Evolutionary conservation across 2,329 filamentous ascomycete species (phyloP).

Genomic region (Penicillium palitans): DNA sequence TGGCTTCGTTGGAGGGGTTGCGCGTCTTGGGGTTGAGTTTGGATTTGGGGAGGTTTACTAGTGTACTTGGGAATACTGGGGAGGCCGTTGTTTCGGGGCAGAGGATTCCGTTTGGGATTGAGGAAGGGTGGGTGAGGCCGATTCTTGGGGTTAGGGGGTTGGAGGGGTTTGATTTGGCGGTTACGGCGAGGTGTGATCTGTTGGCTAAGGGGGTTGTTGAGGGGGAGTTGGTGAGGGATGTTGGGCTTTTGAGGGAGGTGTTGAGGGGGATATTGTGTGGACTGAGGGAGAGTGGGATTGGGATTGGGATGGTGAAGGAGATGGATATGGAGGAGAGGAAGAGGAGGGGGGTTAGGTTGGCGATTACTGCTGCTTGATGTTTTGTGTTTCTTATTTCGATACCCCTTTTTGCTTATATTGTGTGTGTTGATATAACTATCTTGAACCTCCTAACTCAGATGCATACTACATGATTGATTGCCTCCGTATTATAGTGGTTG

Average conservation of each 20-base stretch:
- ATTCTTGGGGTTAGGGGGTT: conserved; percentile 33
- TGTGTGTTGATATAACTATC: too few species aligned
- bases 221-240: conserved; percentile 29
- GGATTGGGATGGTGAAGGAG: not conserved
- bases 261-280: conserved; percentile 30
- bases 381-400: not conserved
- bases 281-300: conserved; percentile 8
- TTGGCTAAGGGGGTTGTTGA: conserved; percentile 31
- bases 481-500: too few species aligned
- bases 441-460: not conserved
- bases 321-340: not conserved
- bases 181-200: conserved; percentile 37
- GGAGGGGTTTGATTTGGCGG: conserved; percentile 34
- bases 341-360: conserved; percentile 19
- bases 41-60: conserved; percentile 35
- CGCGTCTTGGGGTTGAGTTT: conserved; percentile 28
- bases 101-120: conserved; percentile 27
- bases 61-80: conserved; percentile 14
- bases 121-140: conserved; percentile 34
- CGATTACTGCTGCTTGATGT: conserved; percentile 33
- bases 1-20: conserved; percentile 24
- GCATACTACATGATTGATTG: too few species aligned
- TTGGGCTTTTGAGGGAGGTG: conserved; percentile 27
- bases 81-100: conserved; percentile 23
- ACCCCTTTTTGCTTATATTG: not conserved